Conservation (phyloP, 306 rosid species). For the Luffa acutangula region DNA sequence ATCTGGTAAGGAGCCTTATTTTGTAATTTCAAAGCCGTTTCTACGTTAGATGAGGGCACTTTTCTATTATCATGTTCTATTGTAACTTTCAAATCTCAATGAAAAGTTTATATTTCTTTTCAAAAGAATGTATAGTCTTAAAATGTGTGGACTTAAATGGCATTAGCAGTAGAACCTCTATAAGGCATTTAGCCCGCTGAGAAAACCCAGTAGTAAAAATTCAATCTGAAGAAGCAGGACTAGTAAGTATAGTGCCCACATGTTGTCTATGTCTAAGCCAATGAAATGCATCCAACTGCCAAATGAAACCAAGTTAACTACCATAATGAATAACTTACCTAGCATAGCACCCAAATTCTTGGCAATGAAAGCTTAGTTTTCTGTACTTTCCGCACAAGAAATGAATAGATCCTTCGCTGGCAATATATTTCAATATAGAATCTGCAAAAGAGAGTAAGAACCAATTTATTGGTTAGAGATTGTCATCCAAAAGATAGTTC, state of each 20-base stretch:
- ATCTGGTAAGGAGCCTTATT: background rate
- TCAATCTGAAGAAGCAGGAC: background rate
- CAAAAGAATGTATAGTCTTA: background rate
- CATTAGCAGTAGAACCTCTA: background rate
- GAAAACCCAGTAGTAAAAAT: background rate
- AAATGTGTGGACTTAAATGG: background rate
- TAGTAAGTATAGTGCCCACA: background rate
- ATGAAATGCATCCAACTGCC: background rate
- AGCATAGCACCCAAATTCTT: conserved; percentile 47
- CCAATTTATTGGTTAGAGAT: background rate
- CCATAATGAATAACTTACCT: conserved; percentile 30
- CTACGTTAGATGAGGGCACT: background rate
- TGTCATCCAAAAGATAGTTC: background rate
- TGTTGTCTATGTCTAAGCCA: background rate
- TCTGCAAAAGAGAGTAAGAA: conserved; percentile 34
- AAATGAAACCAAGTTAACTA: background rate
- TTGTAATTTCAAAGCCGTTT: background rate
- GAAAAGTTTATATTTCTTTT: background rate
- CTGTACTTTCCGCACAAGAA: conserved; percentile 25
- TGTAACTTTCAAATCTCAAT: background rate
- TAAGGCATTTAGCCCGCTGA: background rate
- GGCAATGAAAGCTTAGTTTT: conserved; percentile 55
- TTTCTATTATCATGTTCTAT: background rate
- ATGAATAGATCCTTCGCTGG: conserved; percentile 25
- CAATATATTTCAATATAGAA: conserved; percentile 30